Base-by-base conservation (phyloP, 2,329 filamentous ascomycete genomes). In the Westerdykella ornata region DNA sequence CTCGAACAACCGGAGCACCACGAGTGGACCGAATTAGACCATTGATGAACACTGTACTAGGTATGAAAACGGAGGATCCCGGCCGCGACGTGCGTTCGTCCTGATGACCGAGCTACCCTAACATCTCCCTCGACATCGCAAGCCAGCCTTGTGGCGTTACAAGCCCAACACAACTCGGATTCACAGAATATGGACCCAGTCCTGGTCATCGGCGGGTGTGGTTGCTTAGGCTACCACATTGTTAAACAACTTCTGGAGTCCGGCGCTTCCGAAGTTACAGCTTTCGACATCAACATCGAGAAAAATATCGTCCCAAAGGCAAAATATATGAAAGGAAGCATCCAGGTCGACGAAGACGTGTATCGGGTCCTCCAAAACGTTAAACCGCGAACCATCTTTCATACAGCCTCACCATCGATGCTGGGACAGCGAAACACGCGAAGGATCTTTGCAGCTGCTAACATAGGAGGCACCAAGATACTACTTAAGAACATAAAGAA, bases 191-290 rank as follows among this genome's bases (percentile, higher is more conserved):
- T 47, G 8, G 46, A 39, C 5, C 26, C 46, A 15, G 49, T 54
- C 17, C 16, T 52, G 4, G 42, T 54, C 31, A 35, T 54, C 19
- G 51, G 51, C 16, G 51, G 51, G 26, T 52, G 49, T 35, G 51
- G 51, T 12, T 17, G 41, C 13, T 43, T 54, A 18, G 51, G 51
- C n/a, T 39, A 47, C 37, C 45, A 51, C 34, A 45, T 54, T 36
- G 39, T 54, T 33, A 45, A 52, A 31, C 28, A 42, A 2, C 45
- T 51, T 18, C 35, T 54, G 3, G 43, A 47, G 11, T 39, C 41
- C 35, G 37, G 37, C 7, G n/a, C 16, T 12, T 19, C 41, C 16
- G 36, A 41, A 11, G 37, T 49, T 14, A 37, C 41, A 7, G 41
- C 41, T 12, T 43, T 52, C 37, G 49, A 49, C 22, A 38, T 49